Conservation (phyloP, 1,284 basidiomycete species). For the Peniophora sp. region DNA sequence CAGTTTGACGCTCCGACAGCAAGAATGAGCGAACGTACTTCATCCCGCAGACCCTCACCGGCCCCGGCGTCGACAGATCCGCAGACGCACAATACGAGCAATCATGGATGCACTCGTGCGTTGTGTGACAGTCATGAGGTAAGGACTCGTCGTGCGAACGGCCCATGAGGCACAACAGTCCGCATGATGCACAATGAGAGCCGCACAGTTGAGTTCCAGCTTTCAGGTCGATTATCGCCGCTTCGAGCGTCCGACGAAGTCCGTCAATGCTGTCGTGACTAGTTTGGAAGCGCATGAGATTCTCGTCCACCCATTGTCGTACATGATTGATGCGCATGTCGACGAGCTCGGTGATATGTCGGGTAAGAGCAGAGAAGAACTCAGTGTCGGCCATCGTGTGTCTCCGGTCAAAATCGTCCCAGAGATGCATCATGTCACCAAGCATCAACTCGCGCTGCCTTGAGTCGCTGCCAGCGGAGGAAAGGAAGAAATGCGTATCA, state of each 20-base stretch:
- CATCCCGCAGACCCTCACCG: conserved; percentile 2
- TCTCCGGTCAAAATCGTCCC: conserved; percentile 24
- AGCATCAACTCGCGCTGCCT: conserved; percentile 23
- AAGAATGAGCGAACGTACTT: background rate
- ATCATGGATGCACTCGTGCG: conserved; percentile 32
- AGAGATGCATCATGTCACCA: conserved; percentile 21
- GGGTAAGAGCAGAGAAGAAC: conserved; percentile 31
- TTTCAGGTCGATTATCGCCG: conserved; percentile 32
- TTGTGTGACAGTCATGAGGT: conserved; percentile 39
- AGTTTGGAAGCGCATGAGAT: conserved; percentile 36
- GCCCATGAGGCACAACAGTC: conserved; percentile 36
- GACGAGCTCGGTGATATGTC: conserved; percentile 29
- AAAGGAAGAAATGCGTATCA: conserved; percentile 26
- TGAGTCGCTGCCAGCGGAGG: conserved; percentile 11
- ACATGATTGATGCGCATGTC: conserved; percentile 37
- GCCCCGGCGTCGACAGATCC: conserved; percentile 11
- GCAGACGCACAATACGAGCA: conserved; percentile 38
- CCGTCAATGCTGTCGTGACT: conserved; percentile 36
- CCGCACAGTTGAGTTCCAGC: conserved; percentile 41
- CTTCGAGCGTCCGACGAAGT: conserved; percentile 37
- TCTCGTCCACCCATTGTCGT: conserved; percentile 39
- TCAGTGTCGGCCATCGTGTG: conserved; percentile 25
- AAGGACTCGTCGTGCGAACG: conserved; percentile 32
- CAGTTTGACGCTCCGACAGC: background rate
- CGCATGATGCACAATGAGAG: conserved; percentile 36